Conservation (phyloP, 1,284 basidiomycete genomes). For the Ganoderma meredithae region DNA sequence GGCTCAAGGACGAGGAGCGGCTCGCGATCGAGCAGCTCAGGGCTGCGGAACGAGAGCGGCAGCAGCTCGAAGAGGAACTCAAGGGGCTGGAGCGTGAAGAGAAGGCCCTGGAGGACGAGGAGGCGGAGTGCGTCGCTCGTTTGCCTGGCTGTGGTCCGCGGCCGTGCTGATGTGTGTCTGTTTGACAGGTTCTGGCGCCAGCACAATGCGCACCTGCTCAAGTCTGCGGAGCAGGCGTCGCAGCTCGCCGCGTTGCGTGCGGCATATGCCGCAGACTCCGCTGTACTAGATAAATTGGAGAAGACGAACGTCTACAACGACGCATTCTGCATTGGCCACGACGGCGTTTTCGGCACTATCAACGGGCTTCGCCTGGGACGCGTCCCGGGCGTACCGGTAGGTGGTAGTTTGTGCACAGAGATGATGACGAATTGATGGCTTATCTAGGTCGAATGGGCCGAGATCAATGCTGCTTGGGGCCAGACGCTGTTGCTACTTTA, state of each 20-base stretch:
- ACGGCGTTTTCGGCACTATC: slow-evolving; percentile 94
- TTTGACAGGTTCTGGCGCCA: slow-evolving; percentile 80
- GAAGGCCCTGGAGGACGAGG: slow-evolving; percentile 76
- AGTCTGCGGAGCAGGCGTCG: slow-evolving; percentile 69
- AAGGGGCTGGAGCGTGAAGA: slow-evolving; percentile 78
- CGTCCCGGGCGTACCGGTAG: slow-evolving; percentile 76
- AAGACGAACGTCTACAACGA: slow-evolving; percentile 98
- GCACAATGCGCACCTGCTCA: slow-evolving; percentile 76
- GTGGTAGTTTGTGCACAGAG: slow-evolving; percentile 27
- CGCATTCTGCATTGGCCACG: slow-evolving; percentile 97
- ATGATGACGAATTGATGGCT: neutral
- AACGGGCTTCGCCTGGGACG: slow-evolving; percentile 94
- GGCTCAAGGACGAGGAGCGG: slow-evolving; percentile 79
- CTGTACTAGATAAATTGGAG: slow-evolving; percentile 85
- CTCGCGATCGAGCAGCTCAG: slow-evolving; percentile 76
- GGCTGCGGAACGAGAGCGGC: slow-evolving; percentile 76
- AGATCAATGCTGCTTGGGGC: slow-evolving; percentile 99
- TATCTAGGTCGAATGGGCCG: slow-evolving; percentile 91
- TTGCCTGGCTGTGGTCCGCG: slow-evolving; percentile 10
- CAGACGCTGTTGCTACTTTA: slow-evolving; percentile 93
- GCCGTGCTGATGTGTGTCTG: slow-evolving; percentile 19
- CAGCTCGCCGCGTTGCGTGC: slow-evolving; percentile 77
- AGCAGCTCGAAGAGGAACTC: slow-evolving; percentile 79
- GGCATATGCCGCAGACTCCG: slow-evolving; percentile 78
- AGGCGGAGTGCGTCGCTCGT: slow-evolving; percentile 69